Evolutionary conservation across 2,329 filamentous ascomycete genomes (phyloP).

Genomic region (Ascochyta fabae): DNA sequence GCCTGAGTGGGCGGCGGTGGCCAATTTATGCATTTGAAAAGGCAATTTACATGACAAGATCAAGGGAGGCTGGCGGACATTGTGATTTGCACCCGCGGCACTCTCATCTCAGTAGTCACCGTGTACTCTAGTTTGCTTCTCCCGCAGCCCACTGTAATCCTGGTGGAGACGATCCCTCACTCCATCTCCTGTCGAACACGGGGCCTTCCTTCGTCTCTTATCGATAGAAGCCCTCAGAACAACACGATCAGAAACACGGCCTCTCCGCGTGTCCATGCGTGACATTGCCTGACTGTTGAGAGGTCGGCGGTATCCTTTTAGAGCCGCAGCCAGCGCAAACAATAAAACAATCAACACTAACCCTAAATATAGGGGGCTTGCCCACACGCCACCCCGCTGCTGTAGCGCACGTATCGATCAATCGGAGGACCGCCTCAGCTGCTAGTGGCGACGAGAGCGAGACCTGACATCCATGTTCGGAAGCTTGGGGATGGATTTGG

Average conservation of each 20-base stretch:
- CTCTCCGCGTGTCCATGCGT: slow-evolving; percentile 5
- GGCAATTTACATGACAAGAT: slow-evolving; percentile 19
- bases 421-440: slow-evolving; percentile 22
- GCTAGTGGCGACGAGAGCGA: slow-evolving; percentile 27
- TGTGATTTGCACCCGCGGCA: slow-evolving; percentile 6
- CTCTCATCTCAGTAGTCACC: no score
- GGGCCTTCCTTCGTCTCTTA: background rate
- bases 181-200: background rate
- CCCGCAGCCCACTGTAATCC: slow-evolving; percentile 4
- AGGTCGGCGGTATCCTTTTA: background rate
- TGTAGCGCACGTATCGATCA: slow-evolving; percentile 24
- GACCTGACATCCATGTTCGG: slow-evolving; percentile 22
- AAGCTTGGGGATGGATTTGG: slow-evolving; percentile 18
- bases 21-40: slow-evolving; percentile 8
- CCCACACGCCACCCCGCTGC: slow-evolving; percentile 24
- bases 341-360: slow-evolving; percentile 2
- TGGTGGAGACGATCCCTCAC: slow-evolving; percentile 7
- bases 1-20: slow-evolving; percentile 10
- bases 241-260: background rate
- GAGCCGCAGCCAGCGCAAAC: slow-evolving; percentile 15
- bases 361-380: slow-evolving; percentile 30
- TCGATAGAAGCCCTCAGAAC: slow-evolving; percentile 6
- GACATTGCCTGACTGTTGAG: slow-evolving; percentile 9
- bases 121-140: background rate
- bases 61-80: slow-evolving; percentile 10